Evolutionary conservation across 176 grass and related monocot species (phyloP).

Genomic region (Rhynchospora tenuis): DNA sequence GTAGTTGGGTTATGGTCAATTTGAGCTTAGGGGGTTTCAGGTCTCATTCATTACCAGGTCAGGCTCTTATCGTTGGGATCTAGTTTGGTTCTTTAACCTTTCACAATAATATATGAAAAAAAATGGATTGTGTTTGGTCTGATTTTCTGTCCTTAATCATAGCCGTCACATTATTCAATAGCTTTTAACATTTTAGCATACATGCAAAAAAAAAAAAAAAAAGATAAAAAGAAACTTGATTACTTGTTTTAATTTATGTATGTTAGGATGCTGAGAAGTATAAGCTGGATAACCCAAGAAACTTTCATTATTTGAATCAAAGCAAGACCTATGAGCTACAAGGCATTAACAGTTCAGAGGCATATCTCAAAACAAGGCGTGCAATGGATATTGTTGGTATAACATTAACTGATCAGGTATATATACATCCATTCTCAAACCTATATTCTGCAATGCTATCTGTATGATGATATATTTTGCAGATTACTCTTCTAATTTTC

Average conservation of each 20-base stretch:
- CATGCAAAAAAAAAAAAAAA: slow-evolving; percentile 1
- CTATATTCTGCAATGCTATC: background rate
- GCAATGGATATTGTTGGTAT: slow-evolving; percentile 96
- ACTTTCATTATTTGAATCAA: slow-evolving; percentile 83
- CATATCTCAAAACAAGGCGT: slow-evolving; percentile 71
- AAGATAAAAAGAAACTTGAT: background rate
- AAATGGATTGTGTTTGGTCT: background rate
- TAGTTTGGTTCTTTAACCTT: too few relatives aligned
- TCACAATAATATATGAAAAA: too few relatives aligned
- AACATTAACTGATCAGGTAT: slow-evolving; percentile 60
- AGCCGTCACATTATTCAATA: background rate
- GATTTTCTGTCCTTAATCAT: background rate
- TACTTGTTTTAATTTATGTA: slow-evolving; percentile 9
- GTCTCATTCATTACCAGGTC: background rate
- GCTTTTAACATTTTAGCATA: background rate
- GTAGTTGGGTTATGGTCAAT: background rate
- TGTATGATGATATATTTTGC: background rate
- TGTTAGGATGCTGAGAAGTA: slow-evolving; percentile 77
- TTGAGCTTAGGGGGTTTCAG: background rate
- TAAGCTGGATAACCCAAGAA: slow-evolving; percentile 62
- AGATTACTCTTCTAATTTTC: background rate
- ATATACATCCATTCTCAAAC: background rate
- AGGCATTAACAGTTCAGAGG: slow-evolving; percentile 44
- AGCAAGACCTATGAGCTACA: slow-evolving; percentile 68
- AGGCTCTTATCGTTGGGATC: background rate